phyloP scores from a whole-genome alignment of 148 eudicot genomes.

The Drosera capensis region DNA sequence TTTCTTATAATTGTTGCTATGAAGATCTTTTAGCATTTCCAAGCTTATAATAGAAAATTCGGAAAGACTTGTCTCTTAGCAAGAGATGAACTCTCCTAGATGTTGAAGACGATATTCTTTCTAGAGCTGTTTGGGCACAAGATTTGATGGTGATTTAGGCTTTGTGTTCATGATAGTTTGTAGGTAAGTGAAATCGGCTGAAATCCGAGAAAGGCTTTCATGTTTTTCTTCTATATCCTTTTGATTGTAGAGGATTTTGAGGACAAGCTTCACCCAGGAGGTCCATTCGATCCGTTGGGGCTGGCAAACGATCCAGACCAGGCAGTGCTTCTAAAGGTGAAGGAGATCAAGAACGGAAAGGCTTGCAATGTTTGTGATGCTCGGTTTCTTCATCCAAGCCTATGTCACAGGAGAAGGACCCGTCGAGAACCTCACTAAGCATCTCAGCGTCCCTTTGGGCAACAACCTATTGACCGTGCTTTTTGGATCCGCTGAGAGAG shows the following conservation, averaged over 20 bases:
- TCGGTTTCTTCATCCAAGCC: conserved; percentile 89
- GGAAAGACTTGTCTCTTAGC: too few species aligned
- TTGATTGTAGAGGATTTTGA: conserved; percentile 69
- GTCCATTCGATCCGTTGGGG: conserved; percentile 95
- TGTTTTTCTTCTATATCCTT: background rate
- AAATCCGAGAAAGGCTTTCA: background rate
- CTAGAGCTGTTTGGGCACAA: too few species aligned
- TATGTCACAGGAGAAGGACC: conserved; percentile 97
- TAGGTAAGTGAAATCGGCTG: too few species aligned
- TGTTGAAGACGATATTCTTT: too few species aligned
- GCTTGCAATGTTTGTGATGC: conserved; percentile 94
- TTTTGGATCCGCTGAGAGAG: conserved; percentile 60
- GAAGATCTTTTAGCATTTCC: too few species aligned
- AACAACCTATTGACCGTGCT: conserved; percentile 91
- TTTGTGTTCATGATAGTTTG: too few species aligned
- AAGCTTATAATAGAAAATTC: too few species aligned
- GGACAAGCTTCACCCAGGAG: conserved; percentile 99
- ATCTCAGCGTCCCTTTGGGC: conserved; percentile 80
- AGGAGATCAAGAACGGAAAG: conserved; percentile 99
- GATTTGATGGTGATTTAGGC: too few species aligned
- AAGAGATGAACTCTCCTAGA: too few species aligned
- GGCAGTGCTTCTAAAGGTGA: conserved; percentile 85
- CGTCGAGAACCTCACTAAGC: conserved; percentile 74
- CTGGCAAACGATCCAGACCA: conserved; percentile 93
- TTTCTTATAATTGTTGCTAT: background rate